phyloP scores from a whole-genome alignment of 208 protist genomes.

The Wallacemonas sp. region DNA sequence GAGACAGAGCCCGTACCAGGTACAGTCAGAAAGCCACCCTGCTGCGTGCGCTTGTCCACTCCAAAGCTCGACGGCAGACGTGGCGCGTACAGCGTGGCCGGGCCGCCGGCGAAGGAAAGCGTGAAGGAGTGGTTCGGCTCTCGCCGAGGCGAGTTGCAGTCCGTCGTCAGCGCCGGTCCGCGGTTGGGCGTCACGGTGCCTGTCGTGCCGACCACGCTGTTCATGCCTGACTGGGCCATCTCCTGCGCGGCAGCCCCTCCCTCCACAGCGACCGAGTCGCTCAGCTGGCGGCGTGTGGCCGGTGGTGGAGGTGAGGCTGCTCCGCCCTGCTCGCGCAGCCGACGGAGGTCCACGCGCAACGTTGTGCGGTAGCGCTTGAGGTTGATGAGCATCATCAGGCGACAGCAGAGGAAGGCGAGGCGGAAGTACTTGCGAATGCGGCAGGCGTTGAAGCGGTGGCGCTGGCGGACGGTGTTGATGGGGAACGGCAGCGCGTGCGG shows the following conservation, averaged over 20 bases:
- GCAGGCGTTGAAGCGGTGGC: conserved; percentile 42
- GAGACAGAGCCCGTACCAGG: not conserved
- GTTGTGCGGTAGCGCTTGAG: conserved; percentile 46
- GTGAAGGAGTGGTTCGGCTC: conserved; percentile 14
- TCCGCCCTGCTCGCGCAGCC: conserved; percentile 4
- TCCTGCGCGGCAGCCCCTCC: not conserved
- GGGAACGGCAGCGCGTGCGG: conserved; percentile 25
- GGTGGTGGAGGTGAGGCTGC: not conserved
- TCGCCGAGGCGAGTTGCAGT: not conserved
- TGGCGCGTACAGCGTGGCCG: not conserved
- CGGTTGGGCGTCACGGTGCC: not conserved
- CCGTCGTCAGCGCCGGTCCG: not conserved
- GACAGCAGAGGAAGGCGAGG: conserved; percentile 53
- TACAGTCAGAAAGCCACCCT: conserved; percentile 1
- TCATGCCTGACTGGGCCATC: no score
- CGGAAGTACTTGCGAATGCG: conserved; percentile 56
- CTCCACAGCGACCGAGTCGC: not conserved
- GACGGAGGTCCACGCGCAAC: conserved; percentile 1
- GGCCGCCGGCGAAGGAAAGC: conserved; percentile 11
- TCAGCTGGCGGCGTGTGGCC: not conserved
- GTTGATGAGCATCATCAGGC: conserved; percentile 65
- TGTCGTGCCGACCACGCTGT: not conserved
- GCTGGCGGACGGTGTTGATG: conserved; percentile 33
- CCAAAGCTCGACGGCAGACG: not conserved
- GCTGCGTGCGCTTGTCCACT: not conserved